phyloP scores from a whole-genome alignment of 345 rosid genomes.

The Heritiera littoralis region DNA sequence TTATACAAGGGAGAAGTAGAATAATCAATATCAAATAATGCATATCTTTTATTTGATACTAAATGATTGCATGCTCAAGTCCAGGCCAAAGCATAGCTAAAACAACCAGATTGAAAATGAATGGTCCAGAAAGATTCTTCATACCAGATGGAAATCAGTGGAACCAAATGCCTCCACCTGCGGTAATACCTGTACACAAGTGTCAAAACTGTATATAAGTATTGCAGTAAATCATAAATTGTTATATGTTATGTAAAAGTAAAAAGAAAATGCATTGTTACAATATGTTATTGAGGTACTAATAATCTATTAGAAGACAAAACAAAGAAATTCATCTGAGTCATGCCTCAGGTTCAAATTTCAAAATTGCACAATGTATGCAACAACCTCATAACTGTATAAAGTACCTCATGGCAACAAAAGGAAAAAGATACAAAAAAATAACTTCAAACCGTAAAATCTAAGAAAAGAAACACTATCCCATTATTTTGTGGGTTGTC shows the following conservation, averaged over 20 bases:
- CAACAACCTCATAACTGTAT: background rate
- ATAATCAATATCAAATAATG: background rate
- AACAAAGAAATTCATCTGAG: background rate
- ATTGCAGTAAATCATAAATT: slow-evolving; percentile 8
- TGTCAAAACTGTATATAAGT: background rate
- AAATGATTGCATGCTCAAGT: background rate
- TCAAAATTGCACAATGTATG: background rate
- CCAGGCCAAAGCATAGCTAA: background rate
- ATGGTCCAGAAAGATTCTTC: slow-evolving; percentile 23
- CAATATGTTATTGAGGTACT: background rate
- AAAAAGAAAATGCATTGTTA: background rate
- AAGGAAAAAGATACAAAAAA: background rate
- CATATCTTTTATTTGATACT: background rate
- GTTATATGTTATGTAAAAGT: background rate
- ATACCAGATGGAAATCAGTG: slow-evolving; percentile 69
- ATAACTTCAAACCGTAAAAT: background rate
- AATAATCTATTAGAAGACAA: background rate
- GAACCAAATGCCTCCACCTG: slow-evolving; percentile 71
- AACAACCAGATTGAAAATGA: background rate
- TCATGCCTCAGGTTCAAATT: slow-evolving; percentile 7
- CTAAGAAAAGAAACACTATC: background rate
- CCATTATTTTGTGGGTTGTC: background rate
- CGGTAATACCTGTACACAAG: slow-evolving; percentile 57
- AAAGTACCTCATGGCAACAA: background rate
- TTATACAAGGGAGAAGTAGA: background rate